Base-by-base conservation (phyloP, 352 stramenopile genomes). In the Blastocystis sp. region DNA sequence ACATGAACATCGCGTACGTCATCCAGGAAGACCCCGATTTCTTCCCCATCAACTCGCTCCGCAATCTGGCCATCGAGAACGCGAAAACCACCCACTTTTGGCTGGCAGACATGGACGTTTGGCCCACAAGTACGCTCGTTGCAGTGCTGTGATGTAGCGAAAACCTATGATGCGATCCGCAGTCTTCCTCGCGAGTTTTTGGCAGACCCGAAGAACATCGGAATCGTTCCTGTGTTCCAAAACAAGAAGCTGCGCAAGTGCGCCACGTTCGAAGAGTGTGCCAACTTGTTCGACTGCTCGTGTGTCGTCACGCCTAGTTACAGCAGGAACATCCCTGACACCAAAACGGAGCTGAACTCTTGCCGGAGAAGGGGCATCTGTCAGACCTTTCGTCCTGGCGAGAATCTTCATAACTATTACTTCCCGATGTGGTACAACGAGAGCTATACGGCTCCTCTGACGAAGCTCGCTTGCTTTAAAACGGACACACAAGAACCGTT, bases 351-450 rank as follows among this genome's bases (percentile, higher is more conserved):
- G n/a, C 45, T 87, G 23, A 34, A 45, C 7, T 13, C 61, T 8
- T 87, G 76, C 62, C 20, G 34, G n/a, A 45, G 39, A 41, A 5
- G 20, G 29, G 23, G 23, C 5, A 76, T 45, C 15, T 87, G 76
- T 37, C 50, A 87, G 29, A 87, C 55, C 18, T 87, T 87, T 23
- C 55, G 76, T 69, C 76, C 76, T 6, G 62, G 62, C 20, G n/a
- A 87, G 62, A 82, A 53, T 23, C 62, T 87, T 1, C 76, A 87
- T n/a, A 79, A 75, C 3, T 87, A 87, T 29, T 87, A 87, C 62
- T 76, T 76, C 37, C 50, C 76, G 5, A 18, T 43, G 37, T 87
- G 55, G 55, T 87, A 76, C 37, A 29, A 55, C 15, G 47, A 82
- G 39, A 87, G 39, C 47, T 69, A 87, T 20, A 87, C 76, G 23